Evolutionary conservation across 2,329 filamentous ascomycete species (phyloP).

Genomic region (Xylariales sp.): DNA sequence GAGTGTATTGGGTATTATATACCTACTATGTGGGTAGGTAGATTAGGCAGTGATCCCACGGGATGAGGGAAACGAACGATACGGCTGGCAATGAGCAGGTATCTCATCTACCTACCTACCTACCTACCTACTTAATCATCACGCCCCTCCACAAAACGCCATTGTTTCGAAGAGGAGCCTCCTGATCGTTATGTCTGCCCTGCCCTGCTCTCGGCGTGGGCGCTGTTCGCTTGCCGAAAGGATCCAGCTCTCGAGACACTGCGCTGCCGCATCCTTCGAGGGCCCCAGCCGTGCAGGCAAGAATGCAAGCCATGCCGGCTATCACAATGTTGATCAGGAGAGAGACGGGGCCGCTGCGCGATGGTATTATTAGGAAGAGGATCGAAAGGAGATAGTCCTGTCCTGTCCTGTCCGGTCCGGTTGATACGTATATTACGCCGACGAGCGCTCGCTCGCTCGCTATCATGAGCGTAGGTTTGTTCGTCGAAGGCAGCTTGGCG

Average conservation of each 20-base stretch:
- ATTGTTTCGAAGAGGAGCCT: slow-evolving; percentile 8
- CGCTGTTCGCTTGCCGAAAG: slow-evolving; percentile 26
- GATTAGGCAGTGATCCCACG: background rate
- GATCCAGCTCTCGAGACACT: slow-evolving; percentile 28
- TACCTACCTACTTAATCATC: background rate
- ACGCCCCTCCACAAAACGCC: background rate
- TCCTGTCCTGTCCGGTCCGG: no score
- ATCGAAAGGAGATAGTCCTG: background rate
- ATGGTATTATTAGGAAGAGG: slow-evolving; percentile 1
- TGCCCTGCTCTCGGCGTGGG: background rate
- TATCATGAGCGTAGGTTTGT: background rate
- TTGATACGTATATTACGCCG: slow-evolving; percentile 18
- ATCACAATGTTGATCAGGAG: background rate
- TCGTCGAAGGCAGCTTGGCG: background rate
- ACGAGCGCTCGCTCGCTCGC: background rate
- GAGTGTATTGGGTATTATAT: no score
- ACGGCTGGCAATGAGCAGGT: background rate
- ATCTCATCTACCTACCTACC: no score
- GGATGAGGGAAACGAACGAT: background rate
- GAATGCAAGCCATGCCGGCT: background rate
- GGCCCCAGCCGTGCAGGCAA: background rate
- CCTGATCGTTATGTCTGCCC: background rate
- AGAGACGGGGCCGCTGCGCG: background rate
- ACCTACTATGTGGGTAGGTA: no score
- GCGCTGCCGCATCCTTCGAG: slow-evolving; percentile 23